These are phyloP conservation scores for Neoarthrinium moseri DNA, from an alignment of 2,329 filamentous ascomycete genomes.

Conservation along the genomic window DNA sequence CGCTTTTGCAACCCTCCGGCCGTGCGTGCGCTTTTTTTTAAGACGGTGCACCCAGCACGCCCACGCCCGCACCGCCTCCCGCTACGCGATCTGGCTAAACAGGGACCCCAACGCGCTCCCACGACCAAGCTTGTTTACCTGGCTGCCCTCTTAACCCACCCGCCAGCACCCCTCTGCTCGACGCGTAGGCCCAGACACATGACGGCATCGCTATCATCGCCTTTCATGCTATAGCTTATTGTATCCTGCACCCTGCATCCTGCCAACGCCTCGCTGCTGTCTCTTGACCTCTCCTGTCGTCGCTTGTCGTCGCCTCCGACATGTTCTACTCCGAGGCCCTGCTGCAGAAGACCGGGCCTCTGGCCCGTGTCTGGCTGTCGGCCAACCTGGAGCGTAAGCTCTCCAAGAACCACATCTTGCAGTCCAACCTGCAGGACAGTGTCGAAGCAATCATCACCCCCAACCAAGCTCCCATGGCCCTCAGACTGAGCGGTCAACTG, in stretches of 20 bases:
- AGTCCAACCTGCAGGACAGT: constrained; percentile 92
- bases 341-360: constrained; percentile 91
- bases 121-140: constrained; percentile 9
- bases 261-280: constrained; percentile 5
- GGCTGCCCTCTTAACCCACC: not conserved
- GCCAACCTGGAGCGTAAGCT: constrained; percentile 98
- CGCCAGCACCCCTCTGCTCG: not conserved
- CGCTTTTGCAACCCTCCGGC: not conserved
- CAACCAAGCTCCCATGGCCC: constrained; percentile 88
- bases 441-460: constrained; percentile 93
- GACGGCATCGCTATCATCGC: constrained; percentile 4
- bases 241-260: not conserved
- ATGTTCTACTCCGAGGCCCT: constrained; percentile 99
- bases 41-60: not conserved
- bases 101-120: constrained; percentile 3
- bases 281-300: constrained; percentile 14
- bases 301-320: constrained; percentile 32
- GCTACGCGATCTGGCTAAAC: constrained; percentile 6
- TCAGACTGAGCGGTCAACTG: constrained; percentile 90
- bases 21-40: constrained; percentile 6
- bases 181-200: constrained; percentile 2
- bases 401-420: constrained; percentile 92
- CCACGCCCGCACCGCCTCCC: not conserved
- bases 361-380: constrained; percentile 97
- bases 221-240: constrained; percentile 12